Conservation (phyloP, 768 basidiomycete species). For the Xerocomellus dryophilus region DNA sequence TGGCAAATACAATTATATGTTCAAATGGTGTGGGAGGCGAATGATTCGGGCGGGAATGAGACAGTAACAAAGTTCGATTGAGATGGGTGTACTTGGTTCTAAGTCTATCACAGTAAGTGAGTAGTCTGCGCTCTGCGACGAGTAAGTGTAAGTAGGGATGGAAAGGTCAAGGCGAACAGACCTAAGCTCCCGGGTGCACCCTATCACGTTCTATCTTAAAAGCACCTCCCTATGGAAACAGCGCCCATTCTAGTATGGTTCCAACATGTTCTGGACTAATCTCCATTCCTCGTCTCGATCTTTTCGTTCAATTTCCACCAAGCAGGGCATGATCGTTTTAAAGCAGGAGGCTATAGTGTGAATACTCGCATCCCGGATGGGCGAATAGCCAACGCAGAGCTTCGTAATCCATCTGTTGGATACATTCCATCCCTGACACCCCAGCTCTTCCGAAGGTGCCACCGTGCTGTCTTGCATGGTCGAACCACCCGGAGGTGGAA, state of each 20-base stretch:
- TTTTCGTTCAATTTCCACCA: conserved; percentile 1
- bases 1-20: too few species aligned
- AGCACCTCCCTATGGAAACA: neutral
- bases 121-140: neutral
- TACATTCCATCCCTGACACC: neutral
- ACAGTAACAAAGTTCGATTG: neutral
- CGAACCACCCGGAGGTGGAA: neutral
- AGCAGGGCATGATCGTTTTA: conserved; percentile 12
- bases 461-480: neutral
- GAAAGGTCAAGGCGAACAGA: neutral
- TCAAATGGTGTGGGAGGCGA: too few species aligned
- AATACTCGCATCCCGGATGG: conserved; percentile 3
- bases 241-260: neutral
- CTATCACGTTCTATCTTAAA: neutral
- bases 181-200: neutral
- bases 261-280: conserved; percentile 6
- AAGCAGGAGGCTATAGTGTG: conserved; percentile 10
- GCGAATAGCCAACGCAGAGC: conserved; percentile 19
- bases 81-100: neutral
- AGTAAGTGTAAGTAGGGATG: neutral
- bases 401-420: conserved; percentile 10
- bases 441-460: neutral
- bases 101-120: neutral
- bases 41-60: neutral
- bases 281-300: conserved; percentile 5